These are phyloP conservation scores for Hypoxylon sp. DNA, from an alignment of 2,329 filamentous ascomycete genomes.

Conservation along the genomic window DNA sequence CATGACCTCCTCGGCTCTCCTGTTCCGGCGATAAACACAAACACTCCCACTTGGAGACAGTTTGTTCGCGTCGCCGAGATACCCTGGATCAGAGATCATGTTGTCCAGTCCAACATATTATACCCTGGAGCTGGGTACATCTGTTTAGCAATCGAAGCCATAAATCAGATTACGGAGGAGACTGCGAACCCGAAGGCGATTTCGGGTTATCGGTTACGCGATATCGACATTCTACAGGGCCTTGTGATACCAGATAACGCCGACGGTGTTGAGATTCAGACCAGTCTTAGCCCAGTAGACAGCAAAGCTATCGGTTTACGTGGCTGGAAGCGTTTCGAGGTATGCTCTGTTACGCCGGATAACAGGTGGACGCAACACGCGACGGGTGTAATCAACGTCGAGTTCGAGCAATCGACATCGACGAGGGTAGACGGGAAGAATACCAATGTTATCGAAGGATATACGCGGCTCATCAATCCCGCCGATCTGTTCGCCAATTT, in stretches of 20 bases:
- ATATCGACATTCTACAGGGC: slow-evolving; percentile 34
- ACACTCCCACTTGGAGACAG: slow-evolving; percentile 40
- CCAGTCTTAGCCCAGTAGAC: neutral
- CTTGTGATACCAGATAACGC: slow-evolving; percentile 2
- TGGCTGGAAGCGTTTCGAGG: slow-evolving; percentile 4
- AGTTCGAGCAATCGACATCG: neutral
- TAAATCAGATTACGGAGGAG: neutral
- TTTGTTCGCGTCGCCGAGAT: slow-evolving; percentile 40
- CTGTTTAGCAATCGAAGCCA: slow-evolving; percentile 24
- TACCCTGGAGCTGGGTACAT: slow-evolving; percentile 49
- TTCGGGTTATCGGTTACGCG: slow-evolving; percentile 31
- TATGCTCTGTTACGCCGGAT: neutral
- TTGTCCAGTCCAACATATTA: slow-evolving; percentile 45
- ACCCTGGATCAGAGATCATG: slow-evolving; percentile 56
- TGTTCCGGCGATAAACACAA: slow-evolving; percentile 17
- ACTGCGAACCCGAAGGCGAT: slow-evolving; percentile 3
- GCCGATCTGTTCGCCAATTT: neutral
- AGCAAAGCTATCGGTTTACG: neutral
- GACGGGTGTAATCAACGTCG: neutral
- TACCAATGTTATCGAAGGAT: neutral
- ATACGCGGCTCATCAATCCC: neutral
- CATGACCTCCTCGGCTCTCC: slow-evolving; percentile 48
- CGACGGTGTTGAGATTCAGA: neutral
- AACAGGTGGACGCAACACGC: neutral
- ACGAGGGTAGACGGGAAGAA: neutral